Conservation (phyloP, 2,329 filamentous ascomycete species). For the Neonectria hederae region DNA sequence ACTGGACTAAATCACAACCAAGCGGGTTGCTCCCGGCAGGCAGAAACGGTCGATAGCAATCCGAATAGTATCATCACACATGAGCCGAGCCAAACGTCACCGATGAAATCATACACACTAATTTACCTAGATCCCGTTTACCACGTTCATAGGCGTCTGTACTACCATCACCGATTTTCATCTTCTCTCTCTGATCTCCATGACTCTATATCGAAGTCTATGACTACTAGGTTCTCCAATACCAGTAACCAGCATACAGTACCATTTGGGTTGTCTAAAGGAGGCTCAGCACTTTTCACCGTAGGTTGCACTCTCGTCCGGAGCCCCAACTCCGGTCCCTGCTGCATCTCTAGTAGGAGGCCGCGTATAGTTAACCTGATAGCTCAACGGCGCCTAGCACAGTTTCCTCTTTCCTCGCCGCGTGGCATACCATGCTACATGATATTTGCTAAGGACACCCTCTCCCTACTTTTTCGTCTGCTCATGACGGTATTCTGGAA, state of each 20-base stretch:
- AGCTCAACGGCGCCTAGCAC: neutral
- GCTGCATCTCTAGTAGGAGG: neutral
- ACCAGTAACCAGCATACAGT: neutral
- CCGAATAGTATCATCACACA: neutral
- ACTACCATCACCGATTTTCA: neutral
- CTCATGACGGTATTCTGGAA: neutral
- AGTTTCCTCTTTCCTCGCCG: neutral
- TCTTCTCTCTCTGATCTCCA: neutral
- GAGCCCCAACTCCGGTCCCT: neutral
- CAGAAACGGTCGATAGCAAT: neutral
- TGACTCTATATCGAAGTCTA: too few relatives aligned
- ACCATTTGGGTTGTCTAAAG: neutral
- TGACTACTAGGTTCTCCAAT: neutral
- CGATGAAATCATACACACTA: neutral
- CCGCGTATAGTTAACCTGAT: neutral
- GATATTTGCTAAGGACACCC: neutral
- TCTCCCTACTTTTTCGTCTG: neutral
- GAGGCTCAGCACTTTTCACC: neutral
- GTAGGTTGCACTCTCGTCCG: neutral
- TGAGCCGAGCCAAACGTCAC: neutral
- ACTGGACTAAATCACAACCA: neutral
- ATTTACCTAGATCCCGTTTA: neutral
- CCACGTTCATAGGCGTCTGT: neutral
- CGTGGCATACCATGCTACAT: neutral
- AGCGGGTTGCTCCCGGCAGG: neutral